phyloP scores from a whole-genome alignment of 2,329 filamentous ascomycete genomes.

The Rachicladosporium sp. region DNA sequence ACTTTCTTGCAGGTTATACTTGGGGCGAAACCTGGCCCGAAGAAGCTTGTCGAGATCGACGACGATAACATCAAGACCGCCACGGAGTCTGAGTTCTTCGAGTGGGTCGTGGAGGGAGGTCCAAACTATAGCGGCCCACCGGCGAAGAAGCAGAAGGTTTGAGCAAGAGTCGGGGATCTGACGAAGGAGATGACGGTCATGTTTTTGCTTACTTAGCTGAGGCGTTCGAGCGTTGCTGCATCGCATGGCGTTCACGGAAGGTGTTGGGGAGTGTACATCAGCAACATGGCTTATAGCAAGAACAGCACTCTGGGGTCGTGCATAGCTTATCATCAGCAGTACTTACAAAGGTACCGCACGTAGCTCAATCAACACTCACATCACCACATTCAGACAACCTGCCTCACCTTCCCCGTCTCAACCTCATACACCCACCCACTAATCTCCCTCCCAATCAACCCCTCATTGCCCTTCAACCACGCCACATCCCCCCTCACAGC shows the following conservation, averaged over 20 bases:
- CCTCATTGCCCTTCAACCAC: conserved; percentile 46
- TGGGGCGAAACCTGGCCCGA: conserved; percentile 8
- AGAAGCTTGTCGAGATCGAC: conserved; percentile 12
- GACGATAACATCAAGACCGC: conserved; percentile 7
- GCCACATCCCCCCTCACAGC: conserved; percentile 56
- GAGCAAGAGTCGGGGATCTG: conserved; percentile 1
- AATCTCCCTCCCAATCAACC: conserved; percentile 47
- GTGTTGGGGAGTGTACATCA: neutral
- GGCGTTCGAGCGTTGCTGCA: neutral
- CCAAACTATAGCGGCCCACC: neutral
- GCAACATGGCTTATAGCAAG: no score
- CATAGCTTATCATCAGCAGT: no score
- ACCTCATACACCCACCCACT: conserved; percentile 72
- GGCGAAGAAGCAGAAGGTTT: conserved; percentile 7
- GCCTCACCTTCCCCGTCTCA: conserved; percentile 52
- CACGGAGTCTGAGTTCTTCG: conserved; percentile 9
- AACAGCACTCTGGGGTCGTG: no score
- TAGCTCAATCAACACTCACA: no score
- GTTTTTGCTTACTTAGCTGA: neutral
- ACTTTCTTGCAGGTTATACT: conserved; percentile 4
- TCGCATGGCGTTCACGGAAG: neutral
- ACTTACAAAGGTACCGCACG: no score
- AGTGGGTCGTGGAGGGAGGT: conserved; percentile 5
- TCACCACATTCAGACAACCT: conserved; percentile 28
- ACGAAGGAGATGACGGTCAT: neutral